Conservation (phyloP, 2,329 filamentous ascomycete species). For the Trichoderma atrobrunneum region DNA sequence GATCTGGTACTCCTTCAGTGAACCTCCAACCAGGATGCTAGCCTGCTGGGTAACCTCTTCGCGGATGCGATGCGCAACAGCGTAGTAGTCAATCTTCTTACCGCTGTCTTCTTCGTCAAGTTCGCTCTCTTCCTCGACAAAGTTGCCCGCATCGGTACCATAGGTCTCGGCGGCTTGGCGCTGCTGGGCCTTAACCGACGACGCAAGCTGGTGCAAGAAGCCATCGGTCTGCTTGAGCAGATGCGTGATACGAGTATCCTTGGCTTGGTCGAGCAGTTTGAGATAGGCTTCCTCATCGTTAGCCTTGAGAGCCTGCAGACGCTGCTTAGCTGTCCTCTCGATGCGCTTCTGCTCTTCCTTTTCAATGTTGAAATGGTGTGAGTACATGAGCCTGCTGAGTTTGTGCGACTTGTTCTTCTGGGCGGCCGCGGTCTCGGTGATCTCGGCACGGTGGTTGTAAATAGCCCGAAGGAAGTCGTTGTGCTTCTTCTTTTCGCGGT, state of each 20-base stretch:
- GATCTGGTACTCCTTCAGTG: slow-evolving; percentile 93
- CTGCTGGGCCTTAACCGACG: slow-evolving; percentile 92
- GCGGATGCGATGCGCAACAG: slow-evolving; percentile 92
- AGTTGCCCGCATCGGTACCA: slow-evolving; percentile 56
- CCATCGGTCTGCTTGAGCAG: slow-evolving; percentile 95
- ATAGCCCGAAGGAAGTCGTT: slow-evolving; percentile 87
- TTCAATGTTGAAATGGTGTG: slow-evolving; percentile 92
- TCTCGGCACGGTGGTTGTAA: slow-evolving; percentile 74
- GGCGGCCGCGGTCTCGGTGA: slow-evolving; percentile 63
- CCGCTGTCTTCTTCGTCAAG: slow-evolving; percentile 67
- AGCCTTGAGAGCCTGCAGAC: slow-evolving; percentile 96
- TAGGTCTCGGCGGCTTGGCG: slow-evolving; percentile 77
- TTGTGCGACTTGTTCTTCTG: slow-evolving; percentile 78
- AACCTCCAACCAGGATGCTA: slow-evolving; percentile 82
- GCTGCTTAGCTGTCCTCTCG: slow-evolving; percentile 96
- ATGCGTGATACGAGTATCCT: slow-evolving; percentile 98
- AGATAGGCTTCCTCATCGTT: slow-evolving; percentile 99
- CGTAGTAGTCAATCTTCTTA: slow-evolving; percentile 96
- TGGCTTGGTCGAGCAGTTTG: slow-evolving; percentile 95
- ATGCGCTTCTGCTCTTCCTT: slow-evolving; percentile 99
- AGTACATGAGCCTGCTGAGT: slow-evolving; percentile 82
- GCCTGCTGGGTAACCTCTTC: slow-evolving; percentile 87
- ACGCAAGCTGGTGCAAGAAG: slow-evolving; percentile 92
- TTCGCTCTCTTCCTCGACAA: slow-evolving; percentile 63
- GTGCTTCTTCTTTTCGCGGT: slow-evolving; percentile 97